phyloP scores from a whole-genome alignment of 805 yeast genomes.

The Maudiozyma barnettii region DNA sequence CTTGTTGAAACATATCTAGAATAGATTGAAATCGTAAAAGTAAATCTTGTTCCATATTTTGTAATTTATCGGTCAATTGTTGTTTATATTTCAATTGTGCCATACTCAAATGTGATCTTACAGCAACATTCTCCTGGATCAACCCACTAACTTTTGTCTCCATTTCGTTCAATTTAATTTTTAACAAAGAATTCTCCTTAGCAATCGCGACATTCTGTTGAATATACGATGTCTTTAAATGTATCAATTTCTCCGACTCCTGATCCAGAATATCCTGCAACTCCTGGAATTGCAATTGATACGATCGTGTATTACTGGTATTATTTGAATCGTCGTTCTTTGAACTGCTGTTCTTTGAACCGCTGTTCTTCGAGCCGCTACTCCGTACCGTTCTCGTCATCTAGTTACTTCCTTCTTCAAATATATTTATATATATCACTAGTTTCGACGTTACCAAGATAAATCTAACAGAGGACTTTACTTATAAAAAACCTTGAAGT shows the following conservation, averaged over 20 bases:
- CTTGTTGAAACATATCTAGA: conserved; percentile 32
- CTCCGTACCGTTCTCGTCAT: neutral
- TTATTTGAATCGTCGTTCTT: neutral
- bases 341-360: neutral
- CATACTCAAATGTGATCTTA: conserved; percentile 32
- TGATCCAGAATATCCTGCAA: conserved; percentile 24
- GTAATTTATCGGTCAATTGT: conserved; percentile 32
- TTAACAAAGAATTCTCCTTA: conserved; percentile 44
- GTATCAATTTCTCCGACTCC: conserved; percentile 14
- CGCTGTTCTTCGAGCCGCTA: neutral
- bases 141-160: conserved; percentile 43
- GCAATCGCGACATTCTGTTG: conserved; percentile 49
- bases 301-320: neutral
- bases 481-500: no score
- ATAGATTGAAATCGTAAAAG: conserved; percentile 38
- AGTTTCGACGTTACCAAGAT: no score
- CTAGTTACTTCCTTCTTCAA: no score
- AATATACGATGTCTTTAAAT: conserved; percentile 20
- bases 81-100: conserved; percentile 24
- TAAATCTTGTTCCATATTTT: conserved; percentile 34
- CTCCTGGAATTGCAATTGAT: conserved; percentile 18
- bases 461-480: no score
- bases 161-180: conserved; percentile 42
- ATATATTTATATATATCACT: no score
- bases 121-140: conserved; percentile 39